phyloP scores from a whole-genome alignment of 768 basidiomycete species.

The Phylloporus scabripes region DNA sequence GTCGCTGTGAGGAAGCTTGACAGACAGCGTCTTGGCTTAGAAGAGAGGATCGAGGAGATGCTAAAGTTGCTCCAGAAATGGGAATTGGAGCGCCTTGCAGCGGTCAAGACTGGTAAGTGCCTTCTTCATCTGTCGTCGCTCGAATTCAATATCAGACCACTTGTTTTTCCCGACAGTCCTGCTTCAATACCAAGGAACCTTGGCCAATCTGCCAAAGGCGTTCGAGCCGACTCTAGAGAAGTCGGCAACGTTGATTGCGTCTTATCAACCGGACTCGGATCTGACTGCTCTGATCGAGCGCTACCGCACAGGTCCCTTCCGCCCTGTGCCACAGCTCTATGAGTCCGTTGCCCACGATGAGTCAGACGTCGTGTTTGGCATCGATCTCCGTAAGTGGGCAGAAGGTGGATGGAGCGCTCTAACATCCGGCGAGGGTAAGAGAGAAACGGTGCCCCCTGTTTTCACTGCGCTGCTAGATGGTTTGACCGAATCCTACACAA shows the following conservation, averaged over 20 bases:
- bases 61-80: slow-evolving; percentile 76
- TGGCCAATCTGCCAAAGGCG: slow-evolving; percentile 65
- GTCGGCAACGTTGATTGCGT: slow-evolving; percentile 68
- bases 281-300: slow-evolving; percentile 84
- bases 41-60: slow-evolving; percentile 81
- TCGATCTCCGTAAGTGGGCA: slow-evolving; percentile 88
- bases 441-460: slow-evolving; percentile 67
- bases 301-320: slow-evolving; percentile 90
- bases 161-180: slow-evolving; percentile 45
- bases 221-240: slow-evolving; percentile 61
- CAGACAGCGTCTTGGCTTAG: slow-evolving; percentile 75
- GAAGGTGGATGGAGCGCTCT: slow-evolving; percentile 70
- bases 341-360: slow-evolving; percentile 81
- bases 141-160: background rate
- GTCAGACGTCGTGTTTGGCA: slow-evolving; percentile 84
- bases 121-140: slow-evolving; percentile 8
- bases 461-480: slow-evolving; percentile 60
- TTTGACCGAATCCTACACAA: slow-evolving; percentile 57
- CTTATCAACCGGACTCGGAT: slow-evolving; percentile 87
- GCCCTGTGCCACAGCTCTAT: slow-evolving; percentile 79
- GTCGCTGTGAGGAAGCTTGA: slow-evolving; percentile 79
- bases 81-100: slow-evolving; percentile 78
- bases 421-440: slow-evolving; percentile 52
- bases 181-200: slow-evolving; percentile 79
- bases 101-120: slow-evolving; percentile 71